Base-by-base conservation (phyloP, 2,329 filamentous ascomycete species). In the Monosporascus sp. region DNA sequence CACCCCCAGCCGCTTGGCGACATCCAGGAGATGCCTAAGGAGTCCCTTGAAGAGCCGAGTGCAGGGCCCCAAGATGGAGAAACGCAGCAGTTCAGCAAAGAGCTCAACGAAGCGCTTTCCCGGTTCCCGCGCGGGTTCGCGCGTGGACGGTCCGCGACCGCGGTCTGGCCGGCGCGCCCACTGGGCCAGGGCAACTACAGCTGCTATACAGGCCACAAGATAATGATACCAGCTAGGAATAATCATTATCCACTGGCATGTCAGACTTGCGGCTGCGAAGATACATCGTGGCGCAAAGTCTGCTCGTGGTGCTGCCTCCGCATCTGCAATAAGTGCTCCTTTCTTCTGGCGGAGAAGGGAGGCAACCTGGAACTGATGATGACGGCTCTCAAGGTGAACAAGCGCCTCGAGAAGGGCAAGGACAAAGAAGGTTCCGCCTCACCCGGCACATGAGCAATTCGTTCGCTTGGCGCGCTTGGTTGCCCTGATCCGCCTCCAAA, bases 241-340 rank as follows among this genome's bases (percentile, higher is more conserved):
- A 65, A 62, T 47, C 63, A 73, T 59, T 78, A 81, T 60, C 72
- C 79, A 2, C 69, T 83, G 20, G 71, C 76, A 11, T 84, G 81
- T 63, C 77, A 81, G 64, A 72, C 75, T 3, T 84, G 81, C 64
- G 71, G 72, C 50, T 70, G 68, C 52, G 68, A 70, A 48, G 77
- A 81, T 53, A 60, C 63, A 6, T 70, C 73, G 45, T 66, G 73
- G 56, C 74, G 79, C 37, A 76, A 69, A 66, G 70, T 69, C 20
- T 82, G 79, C 62, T 66, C 67, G 15, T 79, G 75, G 64, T 82
- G 79, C 65, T 70, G 73, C 54, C 59, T 82, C 47, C 74, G 79
- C 49, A 72, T 83, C 53, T 84, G 81, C 64, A 69, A 71, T 35
- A 57, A 67, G 2, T 84, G 81, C 58, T 63, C 70, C 39, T 72